Evolutionary conservation across 768 basidiomycete genomes (phyloP).

Genomic region (Boletellus ananas): DNA sequence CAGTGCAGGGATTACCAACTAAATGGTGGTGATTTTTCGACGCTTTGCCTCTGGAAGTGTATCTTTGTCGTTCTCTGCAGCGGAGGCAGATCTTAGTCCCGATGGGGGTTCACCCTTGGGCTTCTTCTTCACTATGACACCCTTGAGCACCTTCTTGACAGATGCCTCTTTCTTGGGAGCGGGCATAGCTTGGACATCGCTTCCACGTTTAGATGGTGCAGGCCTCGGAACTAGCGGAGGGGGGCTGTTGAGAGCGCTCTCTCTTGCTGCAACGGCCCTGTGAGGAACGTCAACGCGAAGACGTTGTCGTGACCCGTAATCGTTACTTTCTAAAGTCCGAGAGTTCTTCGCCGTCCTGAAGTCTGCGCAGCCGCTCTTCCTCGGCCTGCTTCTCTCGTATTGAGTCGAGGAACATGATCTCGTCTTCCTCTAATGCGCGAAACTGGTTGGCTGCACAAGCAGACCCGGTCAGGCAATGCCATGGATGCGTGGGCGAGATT

Average conservation of each 20-base stretch:
- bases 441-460: constrained; percentile 71
- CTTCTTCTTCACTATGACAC: constrained; percentile 79
- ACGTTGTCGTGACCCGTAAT: neutral
- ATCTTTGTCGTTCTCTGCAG: constrained; percentile 20
- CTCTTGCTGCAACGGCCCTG: constrained; percentile 72
- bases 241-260: constrained; percentile 44
- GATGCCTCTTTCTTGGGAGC: constrained; percentile 51
- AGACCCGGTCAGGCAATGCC: constrained; percentile 6
- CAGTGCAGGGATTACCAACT: constrained; percentile 12
- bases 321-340: constrained; percentile 72
- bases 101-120: constrained; percentile 36
- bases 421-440: constrained; percentile 85
- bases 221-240: constrained; percentile 30
- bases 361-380: constrained; percentile 71
- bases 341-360: constrained; percentile 76
- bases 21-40: constrained; percentile 45
- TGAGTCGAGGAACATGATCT: constrained; percentile 85
- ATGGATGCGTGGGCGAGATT: constrained; percentile 7
- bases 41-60: constrained; percentile 52
- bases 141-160: constrained; percentile 64
- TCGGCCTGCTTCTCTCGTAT: constrained; percentile 70
- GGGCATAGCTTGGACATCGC: constrained; percentile 28
- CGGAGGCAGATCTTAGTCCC: constrained; percentile 11
- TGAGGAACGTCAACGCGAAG: constrained; percentile 10
- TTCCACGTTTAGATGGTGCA: constrained; percentile 28